Base-by-base conservation (phyloP, 1,139 yeast genomes). In the Lodderomyces elongisporus region DNA sequence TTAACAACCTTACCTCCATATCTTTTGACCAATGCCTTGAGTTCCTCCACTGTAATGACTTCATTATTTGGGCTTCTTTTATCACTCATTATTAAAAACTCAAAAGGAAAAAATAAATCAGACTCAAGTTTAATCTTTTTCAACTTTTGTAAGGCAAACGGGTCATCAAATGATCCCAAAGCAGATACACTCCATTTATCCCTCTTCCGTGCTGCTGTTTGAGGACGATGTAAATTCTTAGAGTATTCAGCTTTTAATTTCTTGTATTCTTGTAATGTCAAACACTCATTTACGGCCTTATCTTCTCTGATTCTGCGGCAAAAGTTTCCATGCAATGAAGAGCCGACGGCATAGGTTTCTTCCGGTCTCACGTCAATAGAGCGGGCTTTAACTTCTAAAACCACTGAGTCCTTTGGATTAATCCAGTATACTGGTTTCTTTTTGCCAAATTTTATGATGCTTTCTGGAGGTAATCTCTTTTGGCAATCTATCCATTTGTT, bases 301-400 rank as follows among this genome's bases (percentile, higher is more conserved):
- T 91, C 96, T 2, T 69, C 67, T 31, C 97, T 56, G 1, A 89
- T 63, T 6, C 70, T 49, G 30, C 82, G 66, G 49, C 89, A 83
- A 51, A 87, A 79, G 0, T 91, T 84, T 45, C 84, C 83, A 43
- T 87, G 75, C 17, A 91, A 61, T 0, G 96, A 85, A 4, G 81
- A 66, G 0, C 79, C 83, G 0, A 79, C 76, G 1, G 79, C 78
- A 48, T 77, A 88, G 3, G 69, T 66, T 14, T 51, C 56, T 14
- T 62, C 67, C 25, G 68, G 50, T 36, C 73, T 54, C 44, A 62
- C 60, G 43, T 78, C 79, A 10, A 87, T 67, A 4, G 89, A 79
- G 26, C 95, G 64, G 0, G 95, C 95, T 50, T 84, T 85, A 7
- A 89, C 76, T 51, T 88, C 95, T n/a, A 91, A 52, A 0, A 89